Evolutionary conservation across 2,329 filamentous ascomycete species (phyloP).

Genomic region (Fusarium domesticum): DNA sequence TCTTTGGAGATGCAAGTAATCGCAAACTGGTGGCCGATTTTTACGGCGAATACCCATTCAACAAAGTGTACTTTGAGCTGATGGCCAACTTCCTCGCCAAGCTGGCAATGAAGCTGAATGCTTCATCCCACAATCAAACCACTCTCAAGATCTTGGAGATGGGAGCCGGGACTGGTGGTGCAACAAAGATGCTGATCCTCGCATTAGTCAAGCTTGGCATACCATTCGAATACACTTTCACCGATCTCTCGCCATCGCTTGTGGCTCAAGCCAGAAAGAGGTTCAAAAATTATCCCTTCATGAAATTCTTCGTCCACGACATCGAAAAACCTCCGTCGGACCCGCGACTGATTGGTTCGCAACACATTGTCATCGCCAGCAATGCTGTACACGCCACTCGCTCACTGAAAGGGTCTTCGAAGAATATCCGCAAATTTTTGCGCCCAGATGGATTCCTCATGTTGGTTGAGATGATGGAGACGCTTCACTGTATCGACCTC

Average conservation of each 20-base stretch:
- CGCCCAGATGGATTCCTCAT: constrained; percentile 5
- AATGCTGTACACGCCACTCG: constrained; percentile 7
- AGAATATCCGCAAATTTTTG: neutral
- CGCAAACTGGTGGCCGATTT: neutral
- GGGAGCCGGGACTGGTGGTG: constrained; percentile 4
- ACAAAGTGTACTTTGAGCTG: neutral
- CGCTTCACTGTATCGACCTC: neutral
- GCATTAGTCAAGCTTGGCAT: neutral
- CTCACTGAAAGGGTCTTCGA: neutral
- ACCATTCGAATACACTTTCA: constrained; percentile 3
- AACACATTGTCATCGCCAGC: constrained; percentile 5
- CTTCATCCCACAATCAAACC: no score
- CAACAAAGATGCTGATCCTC: neutral
- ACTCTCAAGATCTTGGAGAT: constrained; percentile 6
- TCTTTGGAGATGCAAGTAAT: neutral
- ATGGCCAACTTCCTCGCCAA: neutral
- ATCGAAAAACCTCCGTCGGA: constrained; percentile 3
- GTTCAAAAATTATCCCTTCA: constrained; percentile 2
- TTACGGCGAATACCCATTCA: neutral
- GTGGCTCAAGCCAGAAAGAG: neutral
- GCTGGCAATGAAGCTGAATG: neutral
- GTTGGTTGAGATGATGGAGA: constrained; percentile 5
- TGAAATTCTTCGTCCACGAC: constrained; percentile 1
- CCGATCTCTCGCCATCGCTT: constrained; percentile 2
- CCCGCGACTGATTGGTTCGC: neutral